Evolutionary conservation across 176 grass and related monocot genomes (phyloP).

Genomic region (Thinopyrum elongatum): DNA sequence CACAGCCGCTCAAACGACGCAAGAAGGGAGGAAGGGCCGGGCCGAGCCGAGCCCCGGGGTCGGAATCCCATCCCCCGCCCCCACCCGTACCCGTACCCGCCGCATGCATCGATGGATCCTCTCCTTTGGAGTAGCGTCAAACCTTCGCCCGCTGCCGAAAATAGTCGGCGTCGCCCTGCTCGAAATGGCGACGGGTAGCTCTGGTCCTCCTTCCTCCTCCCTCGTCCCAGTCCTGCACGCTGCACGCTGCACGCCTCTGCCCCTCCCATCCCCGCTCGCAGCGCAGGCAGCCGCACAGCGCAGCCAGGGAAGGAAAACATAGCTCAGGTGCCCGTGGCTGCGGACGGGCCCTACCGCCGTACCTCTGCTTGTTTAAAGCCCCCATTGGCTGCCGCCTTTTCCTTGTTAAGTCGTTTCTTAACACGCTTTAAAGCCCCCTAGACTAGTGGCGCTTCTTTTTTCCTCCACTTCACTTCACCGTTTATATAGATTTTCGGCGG

Average conservation of each 20-base stretch:
- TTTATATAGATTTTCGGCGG: neutral
- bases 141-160: conserved; percentile 27
- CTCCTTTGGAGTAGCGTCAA: neutral
- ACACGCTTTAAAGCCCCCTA: neutral
- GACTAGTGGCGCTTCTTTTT: neutral
- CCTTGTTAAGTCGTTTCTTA: neutral
- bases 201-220: neutral
- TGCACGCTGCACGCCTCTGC: neutral
- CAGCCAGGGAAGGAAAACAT: neutral
- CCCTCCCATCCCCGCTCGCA: neutral
- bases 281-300: neutral
- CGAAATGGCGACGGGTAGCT: conserved; percentile 2
- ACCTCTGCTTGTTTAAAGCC: conserved; percentile 10
- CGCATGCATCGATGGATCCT: neutral
- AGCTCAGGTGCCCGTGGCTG: neutral
- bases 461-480: neutral
- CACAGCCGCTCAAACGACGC: neutral
- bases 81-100: neutral
- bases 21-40: neutral
- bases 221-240: neutral
- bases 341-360: neutral
- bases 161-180: conserved; percentile 9
- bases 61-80: neutral
- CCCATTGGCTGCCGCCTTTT: neutral
- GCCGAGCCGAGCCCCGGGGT: neutral